Percentiles rank a stretch among this genome's conserved stretches.
Evolutionary conservation across 2,329 filamentous ascomycete genomes (phyloP).

Genomic region (Pseudopyrenochaeta lycopersici): DNA sequence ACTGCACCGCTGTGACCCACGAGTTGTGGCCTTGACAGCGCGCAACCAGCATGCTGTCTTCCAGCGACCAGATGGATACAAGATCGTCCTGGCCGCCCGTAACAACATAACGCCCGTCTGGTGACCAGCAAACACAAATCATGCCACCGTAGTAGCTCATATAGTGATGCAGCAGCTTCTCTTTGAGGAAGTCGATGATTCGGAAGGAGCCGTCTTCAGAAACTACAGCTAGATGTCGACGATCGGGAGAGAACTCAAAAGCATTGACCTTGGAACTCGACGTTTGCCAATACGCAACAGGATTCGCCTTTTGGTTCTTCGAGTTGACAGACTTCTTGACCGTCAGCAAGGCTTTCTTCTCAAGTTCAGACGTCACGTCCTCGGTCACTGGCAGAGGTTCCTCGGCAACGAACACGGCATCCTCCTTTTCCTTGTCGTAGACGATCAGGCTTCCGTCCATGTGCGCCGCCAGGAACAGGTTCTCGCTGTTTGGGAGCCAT

Average conservation of each 20-base stretch:
- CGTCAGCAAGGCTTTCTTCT: conserved; percentile 62
- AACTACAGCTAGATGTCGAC: conserved; percentile 85
- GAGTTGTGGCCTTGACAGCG: conserved; percentile 95
- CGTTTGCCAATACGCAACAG: conserved; percentile 90
- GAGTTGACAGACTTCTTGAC: conserved; percentile 93
- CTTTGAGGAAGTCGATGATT: conserved; percentile 89
- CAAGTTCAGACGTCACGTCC: conserved; percentile 41
- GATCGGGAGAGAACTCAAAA: conserved; percentile 91
- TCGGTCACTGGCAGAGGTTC: conserved; percentile 50
- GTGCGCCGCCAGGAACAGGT: conserved; percentile 88
- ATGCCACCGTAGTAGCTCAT: conserved; percentile 93
- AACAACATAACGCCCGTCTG: conserved; percentile 93
- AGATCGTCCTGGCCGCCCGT: conserved; percentile 96
- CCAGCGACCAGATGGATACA: conserved; percentile 92
- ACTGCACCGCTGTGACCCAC: conserved; percentile 92
- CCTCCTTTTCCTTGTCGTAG: conserved; percentile 97
- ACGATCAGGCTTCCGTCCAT: conserved; percentile 91
- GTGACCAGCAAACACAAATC: conserved; percentile 95
- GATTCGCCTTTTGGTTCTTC: conserved; percentile 91
- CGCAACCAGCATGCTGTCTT: conserved; percentile 84
- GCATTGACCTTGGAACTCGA: conserved; percentile 91
- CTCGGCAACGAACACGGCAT: conserved; percentile 79
- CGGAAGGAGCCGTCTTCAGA: conserved; percentile 90
- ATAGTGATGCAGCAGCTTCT: conserved; percentile 90
- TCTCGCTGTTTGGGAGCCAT: conserved; percentile 95